A percentile compares a stretch with the other conserved stretches of the same genome.
Evolutionary conservation across 805 yeast species (phyloP).

Genomic region (Saturnispora kantuleensis): DNA sequence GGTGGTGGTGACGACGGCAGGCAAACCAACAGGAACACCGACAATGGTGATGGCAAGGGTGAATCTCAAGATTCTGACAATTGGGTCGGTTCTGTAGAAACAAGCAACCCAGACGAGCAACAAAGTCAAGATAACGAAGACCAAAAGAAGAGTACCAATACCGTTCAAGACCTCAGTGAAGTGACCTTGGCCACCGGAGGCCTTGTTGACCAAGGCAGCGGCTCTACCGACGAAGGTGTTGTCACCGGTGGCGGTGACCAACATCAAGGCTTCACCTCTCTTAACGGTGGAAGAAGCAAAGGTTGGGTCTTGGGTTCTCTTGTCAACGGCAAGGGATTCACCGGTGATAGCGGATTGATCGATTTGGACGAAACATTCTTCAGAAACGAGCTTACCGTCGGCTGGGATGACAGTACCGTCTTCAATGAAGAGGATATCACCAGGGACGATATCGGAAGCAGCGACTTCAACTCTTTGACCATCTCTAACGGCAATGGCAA

Average conservation of each 20-base stretch:
- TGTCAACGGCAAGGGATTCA: constrained; percentile 93
- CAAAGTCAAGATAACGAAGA: constrained; percentile 78
- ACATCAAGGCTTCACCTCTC: constrained; percentile 92
- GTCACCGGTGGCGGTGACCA: constrained; percentile 93
- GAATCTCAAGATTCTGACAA: constrained; percentile 83
- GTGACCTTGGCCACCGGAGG: constrained; percentile 89
- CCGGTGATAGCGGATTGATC: constrained; percentile 97
- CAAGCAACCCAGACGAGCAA: constrained; percentile 86
- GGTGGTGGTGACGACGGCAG: constrained; percentile 97
- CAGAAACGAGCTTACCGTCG: constrained; percentile 80
- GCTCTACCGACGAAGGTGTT: constrained; percentile 95
- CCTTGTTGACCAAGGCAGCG: constrained; percentile 92
- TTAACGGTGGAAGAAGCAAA: constrained; percentile 92
- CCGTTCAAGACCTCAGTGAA: constrained; percentile 96
- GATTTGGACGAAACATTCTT: constrained; percentile 73
- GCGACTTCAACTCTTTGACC: constrained; percentile 66
- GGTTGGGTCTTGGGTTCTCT: constrained; percentile 75
- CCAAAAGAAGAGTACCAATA: constrained; percentile 88
- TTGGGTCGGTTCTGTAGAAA: constrained; percentile 85
- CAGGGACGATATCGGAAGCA: constrained; percentile 84
- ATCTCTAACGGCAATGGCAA: constrained; percentile 79
- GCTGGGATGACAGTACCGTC: constrained; percentile 90
- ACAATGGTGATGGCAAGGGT: constrained; percentile 92
- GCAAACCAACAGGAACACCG: constrained; percentile 98
- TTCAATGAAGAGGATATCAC: constrained; percentile 84